phyloP scores from a whole-genome alignment of 306 rosid species.

The Gillenia trifoliata region DNA sequence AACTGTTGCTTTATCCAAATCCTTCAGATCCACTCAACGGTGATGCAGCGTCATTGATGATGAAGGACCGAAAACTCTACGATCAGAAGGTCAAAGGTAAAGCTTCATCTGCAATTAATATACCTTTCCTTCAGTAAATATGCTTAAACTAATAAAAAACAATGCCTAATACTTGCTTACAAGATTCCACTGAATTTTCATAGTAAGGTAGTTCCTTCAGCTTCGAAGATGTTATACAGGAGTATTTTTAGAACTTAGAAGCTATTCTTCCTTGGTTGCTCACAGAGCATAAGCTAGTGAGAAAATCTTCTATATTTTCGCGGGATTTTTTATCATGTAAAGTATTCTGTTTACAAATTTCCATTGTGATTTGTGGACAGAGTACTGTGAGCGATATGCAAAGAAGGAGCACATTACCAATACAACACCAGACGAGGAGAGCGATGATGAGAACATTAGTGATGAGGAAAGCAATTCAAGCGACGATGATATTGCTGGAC shows the following conservation, averaged over 20 bases:
- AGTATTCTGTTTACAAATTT: neutral
- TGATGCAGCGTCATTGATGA: conserved; percentile 93
- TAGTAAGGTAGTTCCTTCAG: neutral
- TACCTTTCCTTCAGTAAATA: neutral
- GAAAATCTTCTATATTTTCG: neutral
- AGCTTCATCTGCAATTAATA: neutral
- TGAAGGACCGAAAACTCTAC: conserved; percentile 76
- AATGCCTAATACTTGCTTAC: neutral
- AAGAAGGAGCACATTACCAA: conserved; percentile 64
- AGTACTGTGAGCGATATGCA: conserved; percentile 90
- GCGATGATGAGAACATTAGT: conserved; percentile 68
- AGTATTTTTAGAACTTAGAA: neutral
- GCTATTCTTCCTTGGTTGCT: neutral
- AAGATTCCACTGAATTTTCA: neutral
- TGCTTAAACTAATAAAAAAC: neutral
- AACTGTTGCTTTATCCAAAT: conserved; percentile 92
- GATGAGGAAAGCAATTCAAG: conserved; percentile 68
- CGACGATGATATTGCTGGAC: conserved; percentile 87
- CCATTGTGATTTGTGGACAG: conserved; percentile 43
- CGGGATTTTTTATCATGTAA: neutral
- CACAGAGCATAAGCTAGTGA: neutral
- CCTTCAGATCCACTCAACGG: conserved; percentile 97
- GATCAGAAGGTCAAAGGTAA: conserved; percentile 94
- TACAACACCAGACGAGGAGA: conserved; percentile 62
- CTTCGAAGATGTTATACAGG: neutral